phyloP scores from a whole-genome alignment of 129 eudicot species.

The Centaurea solstitialis region DNA sequence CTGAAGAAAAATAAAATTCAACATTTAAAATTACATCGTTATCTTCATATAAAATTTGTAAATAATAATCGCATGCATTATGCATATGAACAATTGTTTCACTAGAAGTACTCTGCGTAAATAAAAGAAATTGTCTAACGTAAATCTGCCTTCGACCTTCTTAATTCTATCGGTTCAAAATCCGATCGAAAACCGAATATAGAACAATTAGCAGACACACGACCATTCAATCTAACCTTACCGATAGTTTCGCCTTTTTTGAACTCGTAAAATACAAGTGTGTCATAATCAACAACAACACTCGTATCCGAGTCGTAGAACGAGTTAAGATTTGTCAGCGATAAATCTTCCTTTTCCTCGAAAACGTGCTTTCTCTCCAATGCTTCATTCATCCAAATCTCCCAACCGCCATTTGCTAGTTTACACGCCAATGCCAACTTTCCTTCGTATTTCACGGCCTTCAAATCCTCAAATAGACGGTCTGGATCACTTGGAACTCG shows the following conservation, averaged over 20 bases:
- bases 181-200: constrained; percentile 16
- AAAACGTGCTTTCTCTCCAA: not conserved
- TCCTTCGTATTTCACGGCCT: constrained; percentile 16
- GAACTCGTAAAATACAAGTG: not conserved
- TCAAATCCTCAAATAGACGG: not conserved
- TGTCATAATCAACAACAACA: not conserved
- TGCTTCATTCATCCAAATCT: constrained; percentile 2
- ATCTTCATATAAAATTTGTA: too few species aligned
- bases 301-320: constrained; percentile 1
- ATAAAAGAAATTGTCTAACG: too few species aligned
- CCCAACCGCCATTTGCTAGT: not conserved
- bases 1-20: too few species aligned
- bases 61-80: too few species aligned
- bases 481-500: not conserved
- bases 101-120: too few species aligned
- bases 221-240: not conserved
- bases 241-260: not conserved
- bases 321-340: not conserved
- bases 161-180: not conserved
- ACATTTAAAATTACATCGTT: too few species aligned
- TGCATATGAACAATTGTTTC: too few species aligned
- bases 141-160: not conserved
- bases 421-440: not conserved
- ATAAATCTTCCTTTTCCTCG: not conserved
- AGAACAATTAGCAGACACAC: not conserved